Evolutionary conservation across 139 green algal species (phyloP).

Genomic region (Chlorella sorokiniana): DNA sequence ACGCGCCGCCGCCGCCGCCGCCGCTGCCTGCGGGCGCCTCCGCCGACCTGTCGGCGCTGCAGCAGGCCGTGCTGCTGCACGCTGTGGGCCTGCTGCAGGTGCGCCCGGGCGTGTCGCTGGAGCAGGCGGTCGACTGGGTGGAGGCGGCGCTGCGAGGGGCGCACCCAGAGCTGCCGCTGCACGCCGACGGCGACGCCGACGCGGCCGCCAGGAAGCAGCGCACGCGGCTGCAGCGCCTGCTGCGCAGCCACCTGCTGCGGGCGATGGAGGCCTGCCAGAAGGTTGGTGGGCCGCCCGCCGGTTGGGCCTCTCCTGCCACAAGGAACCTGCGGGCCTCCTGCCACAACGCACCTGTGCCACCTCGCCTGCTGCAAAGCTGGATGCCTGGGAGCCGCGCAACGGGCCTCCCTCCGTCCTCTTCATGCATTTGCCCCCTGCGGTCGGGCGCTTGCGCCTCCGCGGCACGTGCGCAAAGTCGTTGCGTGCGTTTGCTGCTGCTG

Average conservation of each 20-base stretch:
- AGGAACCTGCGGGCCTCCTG: too few relatives aligned
- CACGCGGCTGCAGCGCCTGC: neutral
- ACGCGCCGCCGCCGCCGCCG: neutral
- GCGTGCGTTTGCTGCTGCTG: too few relatives aligned
- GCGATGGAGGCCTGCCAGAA: too few relatives aligned
- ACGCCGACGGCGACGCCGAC: neutral
- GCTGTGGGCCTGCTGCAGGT: neutral
- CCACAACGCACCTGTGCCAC: too few relatives aligned
- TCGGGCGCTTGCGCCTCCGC: too few relatives aligned
- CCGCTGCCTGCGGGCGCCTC: neutral
- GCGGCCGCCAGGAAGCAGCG: neutral
- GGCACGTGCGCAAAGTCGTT: too few relatives aligned
- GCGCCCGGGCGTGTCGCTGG: neutral
- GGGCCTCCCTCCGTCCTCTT: too few relatives aligned
- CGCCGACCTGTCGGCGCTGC: neutral
- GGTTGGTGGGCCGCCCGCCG: too few relatives aligned
- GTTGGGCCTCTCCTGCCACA: too few relatives aligned
- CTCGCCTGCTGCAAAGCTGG: too few relatives aligned
- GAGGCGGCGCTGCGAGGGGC: neutral
- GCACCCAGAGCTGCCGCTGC: neutral
- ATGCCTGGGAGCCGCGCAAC: too few relatives aligned
- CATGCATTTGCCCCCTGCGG: too few relatives aligned
- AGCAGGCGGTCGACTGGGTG: neutral
- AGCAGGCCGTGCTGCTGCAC: constrained; percentile 12
- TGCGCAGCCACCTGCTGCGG: neutral